Conservation (phyloP, 2,329 filamentous ascomycete genomes). For the Proliferodiscus dingleyae region DNA sequence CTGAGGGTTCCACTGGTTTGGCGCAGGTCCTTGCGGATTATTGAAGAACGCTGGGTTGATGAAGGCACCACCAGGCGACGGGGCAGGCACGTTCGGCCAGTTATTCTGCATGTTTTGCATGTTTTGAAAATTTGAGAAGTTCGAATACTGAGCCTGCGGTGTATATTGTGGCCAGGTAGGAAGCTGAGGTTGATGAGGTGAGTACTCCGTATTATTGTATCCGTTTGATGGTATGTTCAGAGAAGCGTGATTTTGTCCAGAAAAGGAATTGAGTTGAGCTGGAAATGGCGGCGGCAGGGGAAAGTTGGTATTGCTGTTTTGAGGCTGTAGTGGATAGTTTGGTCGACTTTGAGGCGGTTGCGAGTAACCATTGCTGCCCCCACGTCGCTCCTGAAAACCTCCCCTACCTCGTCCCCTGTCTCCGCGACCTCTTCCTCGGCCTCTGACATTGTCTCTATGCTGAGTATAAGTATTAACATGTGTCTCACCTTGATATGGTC, state of each 20-base stretch:
- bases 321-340: conserved; percentile 7
- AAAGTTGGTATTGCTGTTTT: neutral
- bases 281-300: conserved; percentile 3
- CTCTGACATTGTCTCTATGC: conserved; percentile 18
- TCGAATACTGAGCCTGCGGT: conserved; percentile 14
- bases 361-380: conserved; percentile 13
- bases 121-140: conserved; percentile 17
- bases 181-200: conserved; percentile 23
- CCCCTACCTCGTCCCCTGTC: conserved; percentile 26
- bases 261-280: conserved; percentile 9
- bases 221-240: neutral
- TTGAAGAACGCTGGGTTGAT: conserved; percentile 30
- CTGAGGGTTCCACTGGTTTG: conserved; percentile 21
- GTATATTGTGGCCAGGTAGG: conserved; percentile 23
- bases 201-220: conserved; percentile 6
- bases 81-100: conserved; percentile 14
- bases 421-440: conserved; percentile 24
- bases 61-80: conserved; percentile 22
- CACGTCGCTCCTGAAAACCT: conserved; percentile 20
- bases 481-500: conserved; percentile 25
- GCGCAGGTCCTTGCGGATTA: conserved; percentile 10
- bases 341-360: conserved; percentile 17
- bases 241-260: conserved; percentile 8
- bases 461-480: conserved; percentile 17
- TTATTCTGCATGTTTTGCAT: conserved; percentile 5